These are phyloP conservation scores for Phlyctochytrium arcticum DNA, from an alignment of 192 early-diverging fungal species.

Conservation along the genomic window DNA sequence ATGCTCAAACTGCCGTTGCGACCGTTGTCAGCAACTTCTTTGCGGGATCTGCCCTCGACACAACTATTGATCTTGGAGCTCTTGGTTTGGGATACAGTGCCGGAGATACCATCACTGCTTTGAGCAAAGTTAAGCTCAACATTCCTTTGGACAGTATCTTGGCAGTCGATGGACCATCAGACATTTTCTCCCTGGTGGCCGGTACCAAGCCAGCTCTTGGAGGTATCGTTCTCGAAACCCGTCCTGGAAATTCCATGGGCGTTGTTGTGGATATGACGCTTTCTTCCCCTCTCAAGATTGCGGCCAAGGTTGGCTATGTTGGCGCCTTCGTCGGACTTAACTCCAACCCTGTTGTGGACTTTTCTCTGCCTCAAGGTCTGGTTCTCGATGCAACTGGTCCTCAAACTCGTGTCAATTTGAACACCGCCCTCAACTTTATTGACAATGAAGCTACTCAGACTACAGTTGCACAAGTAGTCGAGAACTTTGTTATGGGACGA, in stretches of 20 bases:
- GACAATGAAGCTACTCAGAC: slow-evolving; percentile 25
- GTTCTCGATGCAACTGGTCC: slow-evolving; percentile 5
- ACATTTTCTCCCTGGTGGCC: slow-evolving; percentile 21
- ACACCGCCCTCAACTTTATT: slow-evolving; percentile 21
- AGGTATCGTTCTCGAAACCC: slow-evolving; percentile 19
- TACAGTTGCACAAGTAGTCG: slow-evolving; percentile 19
- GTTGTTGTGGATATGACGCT: slow-evolving; percentile 17
- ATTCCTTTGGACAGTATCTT: slow-evolving; percentile 13
- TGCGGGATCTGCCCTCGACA: slow-evolving; percentile 10
- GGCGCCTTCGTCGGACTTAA: slow-evolving; percentile 17
- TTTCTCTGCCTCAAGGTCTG: slow-evolving; percentile 17
- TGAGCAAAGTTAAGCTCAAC: slow-evolving; percentile 8
- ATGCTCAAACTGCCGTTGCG: slow-evolving; percentile 23
- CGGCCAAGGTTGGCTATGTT: slow-evolving; percentile 18
- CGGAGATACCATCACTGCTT: slow-evolving; percentile 15
- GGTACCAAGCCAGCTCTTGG: slow-evolving; percentile 9
- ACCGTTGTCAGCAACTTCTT: slow-evolving; percentile 29
- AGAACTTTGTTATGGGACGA: slow-evolving; percentile 25
- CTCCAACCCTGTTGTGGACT: slow-evolving; percentile 21
- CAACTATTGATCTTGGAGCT: neutral
- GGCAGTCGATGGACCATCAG: slow-evolving; percentile 16
- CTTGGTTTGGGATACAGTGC: slow-evolving; percentile 10
- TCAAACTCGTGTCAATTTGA: slow-evolving; percentile 16
- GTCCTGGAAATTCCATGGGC: slow-evolving; percentile 24
- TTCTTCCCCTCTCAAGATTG: slow-evolving; percentile 4